Evolutionary conservation across 2,329 filamentous ascomycete species (phyloP).

Genomic region (Erysiphe pulchra): DNA sequence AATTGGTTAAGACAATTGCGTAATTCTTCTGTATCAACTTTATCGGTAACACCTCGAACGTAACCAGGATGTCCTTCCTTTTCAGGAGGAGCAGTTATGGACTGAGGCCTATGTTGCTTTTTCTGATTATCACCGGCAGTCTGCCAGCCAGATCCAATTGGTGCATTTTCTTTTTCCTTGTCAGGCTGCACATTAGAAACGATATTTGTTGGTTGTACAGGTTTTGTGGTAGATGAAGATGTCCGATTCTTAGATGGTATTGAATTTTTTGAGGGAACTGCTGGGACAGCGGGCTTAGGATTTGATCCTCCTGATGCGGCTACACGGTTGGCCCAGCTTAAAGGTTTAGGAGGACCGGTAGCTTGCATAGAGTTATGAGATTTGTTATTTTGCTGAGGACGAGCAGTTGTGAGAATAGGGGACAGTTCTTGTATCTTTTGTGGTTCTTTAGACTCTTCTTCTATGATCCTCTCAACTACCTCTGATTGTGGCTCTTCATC

Average conservation of each 20-base stretch:
- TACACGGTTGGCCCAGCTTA: conserved; percentile 50
- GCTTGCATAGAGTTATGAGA: conserved; percentile 24
- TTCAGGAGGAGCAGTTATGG: conserved; percentile 33
- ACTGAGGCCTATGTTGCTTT: conserved; percentile 52
- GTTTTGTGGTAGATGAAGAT: conserved; percentile 12
- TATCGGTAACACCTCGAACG: conserved; percentile 86
- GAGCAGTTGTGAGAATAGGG: conserved; percentile 25
- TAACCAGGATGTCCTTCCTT: conserved; percentile 64
- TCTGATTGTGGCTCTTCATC: conserved; percentile 19
- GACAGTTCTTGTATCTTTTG: conserved; percentile 42
- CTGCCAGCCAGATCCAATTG: conserved; percentile 50
- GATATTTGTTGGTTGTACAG: conserved; percentile 21
- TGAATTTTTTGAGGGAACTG: conserved; percentile 21
- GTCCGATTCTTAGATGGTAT: conserved; percentile 28
- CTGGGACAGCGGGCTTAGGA: conserved; percentile 29
- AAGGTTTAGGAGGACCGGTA: conserved; percentile 31
- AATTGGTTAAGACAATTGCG: conserved; percentile 44
- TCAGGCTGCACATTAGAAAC: conserved; percentile 17
- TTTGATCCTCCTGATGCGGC: conserved; percentile 28
- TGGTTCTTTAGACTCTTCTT: conserved; percentile 27
- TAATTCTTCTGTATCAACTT: conserved; percentile 52
- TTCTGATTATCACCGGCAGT: conserved; percentile 59
- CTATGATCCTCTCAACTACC: conserved; percentile 24
- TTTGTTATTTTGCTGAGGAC: conserved; percentile 10
- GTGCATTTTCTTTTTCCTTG: conserved; percentile 10